Conservation (phyloP, 2,329 filamentous ascomycete genomes). For the Akanthomyces dipterigenus region DNA sequence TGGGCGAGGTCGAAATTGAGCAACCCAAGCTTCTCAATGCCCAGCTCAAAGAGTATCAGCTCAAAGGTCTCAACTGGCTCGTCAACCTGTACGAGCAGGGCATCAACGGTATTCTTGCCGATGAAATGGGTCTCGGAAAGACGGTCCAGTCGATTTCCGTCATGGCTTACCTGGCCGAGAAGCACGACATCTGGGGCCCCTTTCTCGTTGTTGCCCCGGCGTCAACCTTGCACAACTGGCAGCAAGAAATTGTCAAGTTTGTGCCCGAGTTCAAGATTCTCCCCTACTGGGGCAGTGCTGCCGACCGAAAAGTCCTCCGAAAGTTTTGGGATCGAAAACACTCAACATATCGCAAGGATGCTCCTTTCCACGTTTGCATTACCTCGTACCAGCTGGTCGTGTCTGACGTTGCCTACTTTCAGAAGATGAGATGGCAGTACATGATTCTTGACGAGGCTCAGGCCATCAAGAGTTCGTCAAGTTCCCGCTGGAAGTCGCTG, state of each 20-base stretch:
- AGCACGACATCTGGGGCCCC: constrained; percentile 96
- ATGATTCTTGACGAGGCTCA: constrained; percentile 99
- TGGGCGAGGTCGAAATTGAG: constrained; percentile 88
- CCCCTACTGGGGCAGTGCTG: constrained; percentile 94
- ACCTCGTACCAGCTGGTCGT: constrained; percentile 98
- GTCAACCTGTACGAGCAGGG: constrained; percentile 98
- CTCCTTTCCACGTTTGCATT: constrained; percentile 90
- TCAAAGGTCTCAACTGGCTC: constrained; percentile 98
- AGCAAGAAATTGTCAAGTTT: constrained; percentile 94
- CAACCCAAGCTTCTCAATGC: constrained; percentile 91
- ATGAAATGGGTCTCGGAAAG: constrained; percentile 99
- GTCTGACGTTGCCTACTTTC: constrained; percentile 92
- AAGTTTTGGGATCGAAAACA: constrained; percentile 99
- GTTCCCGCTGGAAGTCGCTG: constrained; percentile 93
- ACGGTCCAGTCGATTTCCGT: constrained; percentile 98
- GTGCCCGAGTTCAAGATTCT: constrained; percentile 92
- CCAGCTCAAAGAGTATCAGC: constrained; percentile 95
- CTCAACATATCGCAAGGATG: constrained; percentile 87
- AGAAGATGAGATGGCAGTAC: constrained; percentile 99
- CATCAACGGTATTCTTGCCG: constrained; percentile 97
- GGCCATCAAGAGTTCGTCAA: constrained; percentile 96
- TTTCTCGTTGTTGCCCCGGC: constrained; percentile 95
- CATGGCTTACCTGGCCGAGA: constrained; percentile 96
- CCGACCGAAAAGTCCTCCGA: constrained; percentile 88
- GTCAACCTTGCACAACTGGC: constrained; percentile 97